Evolutionary conservation across 2,329 filamentous ascomycete species (phyloP).

Genomic region (Zalaria obscura): DNA sequence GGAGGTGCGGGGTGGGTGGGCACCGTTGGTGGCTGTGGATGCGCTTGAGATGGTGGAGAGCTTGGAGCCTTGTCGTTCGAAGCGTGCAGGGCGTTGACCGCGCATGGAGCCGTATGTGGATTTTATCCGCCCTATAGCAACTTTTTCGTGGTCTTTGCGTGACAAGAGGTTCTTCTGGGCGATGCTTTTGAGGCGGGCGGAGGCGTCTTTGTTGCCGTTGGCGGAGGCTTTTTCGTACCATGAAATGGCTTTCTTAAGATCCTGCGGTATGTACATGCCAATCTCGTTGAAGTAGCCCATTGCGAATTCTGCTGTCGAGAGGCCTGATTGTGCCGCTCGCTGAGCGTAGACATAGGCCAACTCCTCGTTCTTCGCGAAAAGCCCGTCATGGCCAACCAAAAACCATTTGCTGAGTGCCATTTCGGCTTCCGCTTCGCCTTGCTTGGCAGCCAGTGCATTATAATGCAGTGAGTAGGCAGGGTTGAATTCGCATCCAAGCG

Average conservation of each 20-base stretch:
- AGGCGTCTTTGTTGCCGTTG: slow-evolving; percentile 83
- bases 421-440: slow-evolving; percentile 86
- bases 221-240: slow-evolving; percentile 89
- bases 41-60: slow-evolving; percentile 25
- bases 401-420: slow-evolving; percentile 99
- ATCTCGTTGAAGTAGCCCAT: slow-evolving; percentile 97
- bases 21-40: slow-evolving; percentile 6
- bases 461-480: slow-evolving; percentile 88
- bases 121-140: slow-evolving; percentile 75
- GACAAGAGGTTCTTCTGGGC: slow-evolving; percentile 64
- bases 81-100: slow-evolving; percentile 30
- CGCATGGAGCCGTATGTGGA: slow-evolving; percentile 38
- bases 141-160: slow-evolving; percentile 82
- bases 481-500: slow-evolving; percentile 88
- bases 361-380: slow-evolving; percentile 92
- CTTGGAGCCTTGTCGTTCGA: slow-evolving; percentile 20
- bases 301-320: slow-evolving; percentile 88
- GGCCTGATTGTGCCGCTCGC: slow-evolving; percentile 65
- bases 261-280: slow-evolving; percentile 77
- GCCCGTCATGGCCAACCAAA: slow-evolving; percentile 79
- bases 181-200: slow-evolving; percentile 68
- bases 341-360: slow-evolving; percentile 84
- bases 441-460: slow-evolving; percentile 80
- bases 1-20: slow-evolving; percentile 7
- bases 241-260: slow-evolving; percentile 63